These are phyloP conservation scores for Cryptococcus deneoformans DNA, from an alignment of 1,284 basidiomycete species.

Conservation along the genomic window DNA sequence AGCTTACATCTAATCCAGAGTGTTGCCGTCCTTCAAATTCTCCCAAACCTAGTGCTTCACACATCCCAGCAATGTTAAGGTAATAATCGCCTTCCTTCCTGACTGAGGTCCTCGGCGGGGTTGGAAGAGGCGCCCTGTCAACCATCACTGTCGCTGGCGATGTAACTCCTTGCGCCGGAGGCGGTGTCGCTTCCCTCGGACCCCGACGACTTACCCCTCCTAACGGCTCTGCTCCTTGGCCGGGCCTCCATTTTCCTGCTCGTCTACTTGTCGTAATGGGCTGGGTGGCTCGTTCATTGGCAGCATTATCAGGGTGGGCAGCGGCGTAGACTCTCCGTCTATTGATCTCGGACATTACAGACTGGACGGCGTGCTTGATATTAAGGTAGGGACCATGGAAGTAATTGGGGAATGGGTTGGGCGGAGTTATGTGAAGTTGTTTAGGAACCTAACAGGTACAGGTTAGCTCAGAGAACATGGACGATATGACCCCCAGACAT, in stretches of 20 bases:
- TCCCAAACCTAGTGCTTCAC: constrained; percentile 46
- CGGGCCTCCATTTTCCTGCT: constrained; percentile 6
- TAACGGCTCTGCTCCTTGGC: not conserved
- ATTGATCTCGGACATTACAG: constrained; percentile 52
- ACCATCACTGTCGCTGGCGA: not conserved
- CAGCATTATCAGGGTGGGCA: constrained; percentile 14
- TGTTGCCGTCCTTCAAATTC: constrained; percentile 76
- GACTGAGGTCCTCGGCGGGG: not conserved
- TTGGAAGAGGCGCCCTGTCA: not conserved
- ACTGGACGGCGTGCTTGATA: constrained; percentile 44
- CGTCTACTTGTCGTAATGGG: constrained; percentile 28
- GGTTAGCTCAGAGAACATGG: not conserved
- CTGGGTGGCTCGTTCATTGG: constrained; percentile 13
- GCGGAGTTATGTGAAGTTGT: constrained; percentile 47
- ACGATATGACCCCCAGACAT: constrained; percentile 4
- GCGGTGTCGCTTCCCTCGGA: not conserved
- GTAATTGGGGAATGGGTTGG: constrained; percentile 35
- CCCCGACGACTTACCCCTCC: not conserved
- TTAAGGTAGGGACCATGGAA: constrained; percentile 46
- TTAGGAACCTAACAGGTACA: constrained; percentile 34
- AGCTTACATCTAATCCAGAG: constrained; percentile 77
- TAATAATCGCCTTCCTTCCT: constrained; percentile 21
- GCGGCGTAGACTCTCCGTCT: constrained; percentile 56
- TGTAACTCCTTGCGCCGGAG: not conserved
- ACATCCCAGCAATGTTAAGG: constrained; percentile 45